A percentile compares a stretch with the other conserved stretches of the same genome.
These are phyloP conservation scores for Saccharomyces hybrid DNA, from an alignment of 1,139 yeast genomes.

Conservation along the genomic window DNA sequence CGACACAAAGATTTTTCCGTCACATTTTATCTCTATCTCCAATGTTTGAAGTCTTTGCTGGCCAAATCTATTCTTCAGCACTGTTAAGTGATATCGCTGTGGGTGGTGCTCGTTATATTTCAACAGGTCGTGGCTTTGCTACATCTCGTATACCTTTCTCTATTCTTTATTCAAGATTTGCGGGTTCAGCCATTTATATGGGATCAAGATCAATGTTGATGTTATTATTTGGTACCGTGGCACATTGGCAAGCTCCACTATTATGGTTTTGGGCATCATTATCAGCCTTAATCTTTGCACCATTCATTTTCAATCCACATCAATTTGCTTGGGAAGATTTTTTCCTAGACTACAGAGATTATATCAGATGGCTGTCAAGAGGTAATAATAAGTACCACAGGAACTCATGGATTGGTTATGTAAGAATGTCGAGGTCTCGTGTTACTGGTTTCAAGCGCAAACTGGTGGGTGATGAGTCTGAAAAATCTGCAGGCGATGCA, in stretches of 20 bases:
- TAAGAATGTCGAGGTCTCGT: slow-evolving; percentile 91
- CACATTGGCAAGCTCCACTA: slow-evolving; percentile 96
- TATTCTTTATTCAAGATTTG: slow-evolving; percentile 90
- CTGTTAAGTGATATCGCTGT: slow-evolving; percentile 84
- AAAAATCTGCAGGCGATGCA: slow-evolving; percentile 91
- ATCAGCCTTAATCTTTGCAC: slow-evolving; percentile 83
- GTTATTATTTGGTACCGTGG: slow-evolving; percentile 82
- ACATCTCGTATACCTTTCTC: slow-evolving; percentile 99
- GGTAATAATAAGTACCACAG: slow-evolving; percentile 99
- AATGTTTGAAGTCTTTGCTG: slow-evolving; percentile 94
- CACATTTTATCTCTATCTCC: slow-evolving; percentile 89
- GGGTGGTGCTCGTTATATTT: slow-evolving; percentile 99
- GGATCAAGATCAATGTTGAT: slow-evolving; percentile 89
- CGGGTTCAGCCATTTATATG: slow-evolving; percentile 92
- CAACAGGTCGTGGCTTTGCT: slow-evolving; percentile 99
- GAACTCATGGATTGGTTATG: slow-evolving; percentile 98
- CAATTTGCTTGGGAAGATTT: slow-evolving; percentile 99
- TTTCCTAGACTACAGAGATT: slow-evolving; percentile 97
- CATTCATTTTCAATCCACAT: slow-evolving; percentile 95
- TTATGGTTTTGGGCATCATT: slow-evolving; percentile 98
- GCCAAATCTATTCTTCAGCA: slow-evolving; percentile 93
- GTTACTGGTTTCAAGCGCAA: slow-evolving; percentile 97
- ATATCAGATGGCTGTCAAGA: slow-evolving; percentile 95
- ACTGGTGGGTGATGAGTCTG: slow-evolving; percentile 77
- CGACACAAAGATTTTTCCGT: slow-evolving; percentile 81